Conservation (phyloP, 352 stramenopile genomes). For the Pythium guiyangense region DNA sequence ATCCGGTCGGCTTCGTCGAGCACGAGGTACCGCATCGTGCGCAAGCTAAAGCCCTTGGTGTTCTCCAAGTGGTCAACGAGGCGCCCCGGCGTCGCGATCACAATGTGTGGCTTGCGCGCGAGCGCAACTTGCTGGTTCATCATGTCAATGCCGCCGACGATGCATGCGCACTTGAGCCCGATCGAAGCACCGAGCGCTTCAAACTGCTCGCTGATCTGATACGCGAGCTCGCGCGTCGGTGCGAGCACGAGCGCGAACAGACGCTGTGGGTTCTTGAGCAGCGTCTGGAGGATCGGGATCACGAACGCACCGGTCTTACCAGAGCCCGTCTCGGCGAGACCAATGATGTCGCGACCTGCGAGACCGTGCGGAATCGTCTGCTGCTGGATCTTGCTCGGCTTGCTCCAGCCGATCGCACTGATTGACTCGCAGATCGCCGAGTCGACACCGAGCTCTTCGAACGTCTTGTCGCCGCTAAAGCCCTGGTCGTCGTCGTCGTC, state of each 20-base stretch:
- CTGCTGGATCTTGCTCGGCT: conserved; percentile 95
- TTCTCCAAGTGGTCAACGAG: conserved; percentile 95
- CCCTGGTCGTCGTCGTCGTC: conserved; percentile 25
- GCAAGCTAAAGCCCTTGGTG: conserved; percentile 94
- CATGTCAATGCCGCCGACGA: conserved; percentile 97
- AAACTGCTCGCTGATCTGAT: conserved; percentile 96
- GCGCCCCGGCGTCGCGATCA: conserved; percentile 92
- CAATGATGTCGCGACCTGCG: conserved; percentile 95
- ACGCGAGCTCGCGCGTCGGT: conserved; percentile 93
- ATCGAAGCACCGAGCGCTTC: conserved; percentile 89
- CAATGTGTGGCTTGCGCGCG: conserved; percentile 95
- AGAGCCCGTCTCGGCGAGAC: conserved; percentile 93
- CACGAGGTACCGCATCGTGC: conserved; percentile 89
- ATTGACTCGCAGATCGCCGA: conserved; percentile 90
- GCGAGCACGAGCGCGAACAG: conserved; percentile 91
- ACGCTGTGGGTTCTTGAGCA: conserved; percentile 89
- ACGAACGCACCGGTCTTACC: conserved; percentile 95
- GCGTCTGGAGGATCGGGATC: conserved; percentile 90
- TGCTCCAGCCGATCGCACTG: conserved; percentile 89
- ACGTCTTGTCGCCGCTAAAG: conserved; percentile 76
- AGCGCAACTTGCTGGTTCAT: conserved; percentile 96
- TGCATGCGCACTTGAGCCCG: conserved; percentile 89
- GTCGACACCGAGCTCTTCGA: conserved; percentile 90
- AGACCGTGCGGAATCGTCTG: conserved; percentile 92
- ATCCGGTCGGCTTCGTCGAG: conserved; percentile 95